These are phyloP conservation scores for Mycena belliarum DNA, from an alignment of 768 basidiomycete genomes.

Conservation along the genomic window DNA sequence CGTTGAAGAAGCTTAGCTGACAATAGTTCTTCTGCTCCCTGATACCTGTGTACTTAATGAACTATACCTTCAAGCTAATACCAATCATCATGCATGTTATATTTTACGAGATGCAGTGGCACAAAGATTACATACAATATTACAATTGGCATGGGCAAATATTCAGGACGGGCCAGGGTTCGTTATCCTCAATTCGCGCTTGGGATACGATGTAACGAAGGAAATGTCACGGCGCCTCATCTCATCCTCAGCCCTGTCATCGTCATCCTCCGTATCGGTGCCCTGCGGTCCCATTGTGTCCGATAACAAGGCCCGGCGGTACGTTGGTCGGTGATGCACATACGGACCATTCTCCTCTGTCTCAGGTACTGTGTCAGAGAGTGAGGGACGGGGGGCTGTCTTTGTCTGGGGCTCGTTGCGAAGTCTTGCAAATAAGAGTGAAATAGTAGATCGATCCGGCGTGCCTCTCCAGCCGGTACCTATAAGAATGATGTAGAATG, in stretches of 20 bases:
- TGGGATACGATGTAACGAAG: slow-evolving; percentile 75
- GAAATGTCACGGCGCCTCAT: slow-evolving; percentile 81
- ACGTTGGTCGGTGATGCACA: slow-evolving; percentile 66
- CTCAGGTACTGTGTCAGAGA: slow-evolving; percentile 45
- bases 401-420: slow-evolving; percentile 30
- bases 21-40: neutral
- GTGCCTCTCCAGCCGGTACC: slow-evolving; percentile 57
- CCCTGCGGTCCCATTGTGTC: slow-evolving; percentile 46
- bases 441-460: slow-evolving; percentile 58
- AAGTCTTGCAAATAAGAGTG: slow-evolving; percentile 47
- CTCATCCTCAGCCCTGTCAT: slow-evolving; percentile 80
- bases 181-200: slow-evolving; percentile 70
- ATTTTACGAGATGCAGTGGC: slow-evolving; percentile 10
- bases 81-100: slow-evolving; percentile 3
- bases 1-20: slow-evolving; percentile 49
- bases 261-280: slow-evolving; percentile 61
- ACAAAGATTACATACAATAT: slow-evolving; percentile 15
- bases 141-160: no score
- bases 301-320: slow-evolving; percentile 41
- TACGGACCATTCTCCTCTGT: slow-evolving; percentile 49
- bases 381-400: slow-evolving; percentile 30
- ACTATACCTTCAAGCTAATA: neutral
- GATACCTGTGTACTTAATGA: neutral
- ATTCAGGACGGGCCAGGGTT: slow-evolving; percentile 66
- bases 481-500: slow-evolving; percentile 58